Evolutionary conservation across 805 yeast species (phyloP), one percentile per base, ranked within the genome.

Genomic region (Metschnikowia hibisci): DNA sequence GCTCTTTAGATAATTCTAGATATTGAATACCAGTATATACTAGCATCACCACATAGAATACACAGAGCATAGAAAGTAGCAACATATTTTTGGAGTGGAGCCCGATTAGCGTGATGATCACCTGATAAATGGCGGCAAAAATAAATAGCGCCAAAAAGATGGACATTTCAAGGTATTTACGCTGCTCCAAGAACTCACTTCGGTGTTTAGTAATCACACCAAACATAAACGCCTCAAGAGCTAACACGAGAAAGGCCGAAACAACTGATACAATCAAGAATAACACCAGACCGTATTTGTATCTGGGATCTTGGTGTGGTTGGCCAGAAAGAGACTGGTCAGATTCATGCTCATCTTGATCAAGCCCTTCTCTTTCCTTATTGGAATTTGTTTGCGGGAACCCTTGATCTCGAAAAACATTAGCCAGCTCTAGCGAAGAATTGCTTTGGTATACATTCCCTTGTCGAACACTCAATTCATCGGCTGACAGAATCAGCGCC

Each of bases 61-160:
- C 28, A 43, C 71, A 63, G 27, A 74, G 56, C 46, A 69, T 64
- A 16, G 66, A 42, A n/a, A 73, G 50, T 13, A 69, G 58, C 43
- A 67, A 58, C 52, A 73, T 63, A 49, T 74, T 73, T 46, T 68
- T 61, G 14, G 67, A 55, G 32, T 52, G 45, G 8, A 75, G 53
- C 3, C 76, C 77, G 18, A 71, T 58, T 10, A 55, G 42, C 2
- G 76, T 59, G 31, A 74, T 55, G 3, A 62, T 39, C 16, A 70
- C 55, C 44, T 72, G 78, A 52, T 64, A 74, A 6, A 73, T 27
- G 25, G 64, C 70, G 4, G 77, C 75, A 51, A 75, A 74, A 28
- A 73, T 69, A 52, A 73, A 73, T n/a, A 74, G 58, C 2, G 78
- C 73, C 43, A 75, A 54, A 51, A 64, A 74, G 14, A 74, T 71